Percentiles rank a stretch among this genome's conserved stretches.
Evolutionary conservation across 2,329 filamentous ascomycete genomes (phyloP).

Genomic region (Aspergillus phoenicis): DNA sequence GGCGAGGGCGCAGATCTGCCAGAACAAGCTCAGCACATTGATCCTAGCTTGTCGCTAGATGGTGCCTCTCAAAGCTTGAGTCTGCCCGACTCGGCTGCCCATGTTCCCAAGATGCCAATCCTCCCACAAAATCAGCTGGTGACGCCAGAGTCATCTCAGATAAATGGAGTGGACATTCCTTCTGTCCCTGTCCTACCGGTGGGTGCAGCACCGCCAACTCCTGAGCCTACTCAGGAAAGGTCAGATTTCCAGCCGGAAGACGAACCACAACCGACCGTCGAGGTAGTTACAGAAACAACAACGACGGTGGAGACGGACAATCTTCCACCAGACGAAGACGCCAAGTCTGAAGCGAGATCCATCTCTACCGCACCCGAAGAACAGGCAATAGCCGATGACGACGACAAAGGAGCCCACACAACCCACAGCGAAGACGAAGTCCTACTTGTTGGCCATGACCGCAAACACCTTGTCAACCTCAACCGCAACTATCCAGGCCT

Average conservation of each 20-base stretch:
- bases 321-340: background rate
- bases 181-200: background rate
- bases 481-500: constrained; percentile 38
- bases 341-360: constrained; percentile 5
- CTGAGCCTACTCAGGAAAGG: constrained; percentile 18
- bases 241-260: background rate
- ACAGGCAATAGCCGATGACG: constrained; percentile 2
- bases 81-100: background rate
- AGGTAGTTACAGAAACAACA: background rate
- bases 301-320: background rate
- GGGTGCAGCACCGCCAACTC: constrained; percentile 15
- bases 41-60: constrained; percentile 19
- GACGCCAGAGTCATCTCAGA: constrained; percentile 30
- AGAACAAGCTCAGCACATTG: constrained; percentile 1
- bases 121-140: constrained; percentile 17
- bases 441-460: constrained; percentile 10
- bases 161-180: constrained; percentile 4
- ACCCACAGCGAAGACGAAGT: constrained; percentile 16
- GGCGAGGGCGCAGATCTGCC: background rate
- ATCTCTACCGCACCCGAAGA: background rate
- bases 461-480: constrained; percentile 14
- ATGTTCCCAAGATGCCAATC: background rate
- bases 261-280: background rate
- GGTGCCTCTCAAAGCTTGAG: constrained; percentile 13
- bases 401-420: constrained; percentile 12